These are phyloP conservation scores for Pezicula radicicola DNA, from an alignment of 2,329 filamentous ascomycete species.

Conservation along the genomic window DNA sequence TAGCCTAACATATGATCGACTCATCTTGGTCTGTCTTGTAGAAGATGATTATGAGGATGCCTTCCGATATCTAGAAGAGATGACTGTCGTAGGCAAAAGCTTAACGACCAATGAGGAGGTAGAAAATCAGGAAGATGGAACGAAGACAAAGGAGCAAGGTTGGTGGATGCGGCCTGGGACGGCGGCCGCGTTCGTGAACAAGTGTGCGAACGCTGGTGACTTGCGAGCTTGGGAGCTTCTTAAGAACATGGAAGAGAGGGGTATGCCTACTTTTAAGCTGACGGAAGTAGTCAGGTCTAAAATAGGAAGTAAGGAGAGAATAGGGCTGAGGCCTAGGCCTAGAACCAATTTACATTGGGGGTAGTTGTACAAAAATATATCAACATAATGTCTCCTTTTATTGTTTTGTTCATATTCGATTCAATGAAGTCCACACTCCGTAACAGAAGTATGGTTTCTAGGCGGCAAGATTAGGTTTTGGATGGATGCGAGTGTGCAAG, in stretches of 20 bases:
- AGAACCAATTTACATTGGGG: too few species aligned
- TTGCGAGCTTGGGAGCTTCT: constrained; percentile 19
- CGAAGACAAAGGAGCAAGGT: constrained; percentile 16
- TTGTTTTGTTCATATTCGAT: too few species aligned
- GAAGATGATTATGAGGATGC: constrained; percentile 42
- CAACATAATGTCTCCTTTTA: too few species aligned
- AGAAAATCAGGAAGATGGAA: constrained; percentile 13
- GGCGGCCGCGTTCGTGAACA: constrained; percentile 13
- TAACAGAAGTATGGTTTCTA: too few species aligned
- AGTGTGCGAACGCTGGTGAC: constrained; percentile 18
- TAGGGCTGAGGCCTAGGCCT: too few species aligned
- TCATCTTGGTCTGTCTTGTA: constrained; percentile 53
- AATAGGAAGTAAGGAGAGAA: too few species aligned
- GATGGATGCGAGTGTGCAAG: too few species aligned
- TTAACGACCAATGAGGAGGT: too few species aligned
- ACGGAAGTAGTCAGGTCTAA: not conserved
- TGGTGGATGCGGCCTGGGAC: constrained; percentile 30
- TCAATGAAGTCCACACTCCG: too few species aligned
- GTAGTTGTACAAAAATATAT: too few species aligned
- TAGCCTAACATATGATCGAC: constrained; percentile 56
- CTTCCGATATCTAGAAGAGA: constrained; percentile 46
- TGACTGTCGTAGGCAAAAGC: constrained; percentile 34
- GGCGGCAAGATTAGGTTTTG: too few species aligned
- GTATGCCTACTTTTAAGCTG: constrained; percentile 9
- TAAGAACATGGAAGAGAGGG: constrained; percentile 18